Base-by-base conservation (phyloP, 202 grass and related monocot genomes). In the Carex arenaria region DNA sequence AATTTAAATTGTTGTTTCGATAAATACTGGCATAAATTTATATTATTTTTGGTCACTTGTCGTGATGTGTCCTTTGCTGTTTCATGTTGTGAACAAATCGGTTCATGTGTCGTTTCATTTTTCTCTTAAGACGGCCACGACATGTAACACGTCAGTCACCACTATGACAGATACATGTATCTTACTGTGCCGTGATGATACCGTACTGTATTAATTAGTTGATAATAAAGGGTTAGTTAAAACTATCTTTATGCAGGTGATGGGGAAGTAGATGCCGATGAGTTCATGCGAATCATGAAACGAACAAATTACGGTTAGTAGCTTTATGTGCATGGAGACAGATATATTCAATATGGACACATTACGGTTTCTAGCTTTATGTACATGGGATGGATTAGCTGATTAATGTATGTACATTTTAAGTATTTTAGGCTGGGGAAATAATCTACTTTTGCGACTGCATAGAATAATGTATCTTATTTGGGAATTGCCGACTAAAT, bases 221-320 rank as follows among this genome's bases (percentile, higher is more conserved):
- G 32, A 45, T 22, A 20, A 26, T 22, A 20, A 43, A 53, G 54
- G 11, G 43, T 38, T 77, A 64, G 5, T 49, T 78, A 12, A 4
- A 57, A 66, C 31, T 12, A 14, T 85, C 10, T 65, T 42, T 76
- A 13, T 88, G 80, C 82, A 97, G 94, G 89, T 84, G 94, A 97
- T 22, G 92, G 89, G 30, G 94, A 97, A 90, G 59, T 93, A 34
- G 90, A 94, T 84, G 49, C 67, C 4, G 92, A 97, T 4, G 94
- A 97, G 68, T 97, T 97, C 15, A 32, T 87, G 42, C 85, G 82
- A 59, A 91, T 94, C 84, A 93, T 97, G 92, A 94, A 88, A 82
- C 64, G 85, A 70, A 94, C 90, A 10, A 86, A 10, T 80, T 90
- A 91, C 6, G 89, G 85, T 10, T 42, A 57, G 1, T 52, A 81